phyloP scores from a whole-genome alignment of 2,329 filamentous ascomycete species.

The Onygenales sp. region DNA sequence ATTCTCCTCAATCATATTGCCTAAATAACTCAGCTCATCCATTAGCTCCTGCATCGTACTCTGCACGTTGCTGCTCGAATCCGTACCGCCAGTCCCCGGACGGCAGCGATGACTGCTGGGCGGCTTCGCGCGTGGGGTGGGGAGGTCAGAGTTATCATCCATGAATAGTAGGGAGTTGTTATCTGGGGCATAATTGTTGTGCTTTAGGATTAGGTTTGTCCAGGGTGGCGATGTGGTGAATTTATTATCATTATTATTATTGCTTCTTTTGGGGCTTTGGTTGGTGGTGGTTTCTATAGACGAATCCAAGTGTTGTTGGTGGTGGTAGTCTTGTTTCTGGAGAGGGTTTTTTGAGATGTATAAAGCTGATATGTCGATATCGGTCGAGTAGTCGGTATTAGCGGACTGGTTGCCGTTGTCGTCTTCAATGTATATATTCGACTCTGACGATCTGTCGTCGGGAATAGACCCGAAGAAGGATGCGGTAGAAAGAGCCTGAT shows the following conservation, averaged over 20 bases:
- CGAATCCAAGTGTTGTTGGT: too few species aligned
- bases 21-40: slow-evolving; percentile 43
- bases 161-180: not conserved
- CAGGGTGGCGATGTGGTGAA: not conserved
- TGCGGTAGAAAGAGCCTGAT: not conserved
- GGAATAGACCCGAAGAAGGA: not conserved
- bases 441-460: not conserved
- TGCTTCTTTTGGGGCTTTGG: slow-evolving; percentile 21
- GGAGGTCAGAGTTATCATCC: not conserved
- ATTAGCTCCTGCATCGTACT: slow-evolving; percentile 39
- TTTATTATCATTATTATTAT: not conserved
- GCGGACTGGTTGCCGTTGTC: slow-evolving; percentile 12
- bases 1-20: slow-evolving; percentile 35
- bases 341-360: slow-evolving; percentile 21
- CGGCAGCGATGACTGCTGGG: too few species aligned
- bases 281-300: slow-evolving; percentile 11
- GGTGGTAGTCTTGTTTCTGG: slow-evolving; percentile 8
- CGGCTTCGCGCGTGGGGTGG: slow-evolving; percentile 5
- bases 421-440: not conserved
- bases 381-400: slow-evolving; percentile 11
- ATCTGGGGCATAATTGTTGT: not conserved
- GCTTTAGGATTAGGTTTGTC: not conserved
- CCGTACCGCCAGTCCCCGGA: too few species aligned
- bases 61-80: slow-evolving; percentile 3
- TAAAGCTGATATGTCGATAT: slow-evolving; percentile 22